Base-by-base conservation (phyloP, 257 asterid genomes). In the Solanum pennellii region DNA sequence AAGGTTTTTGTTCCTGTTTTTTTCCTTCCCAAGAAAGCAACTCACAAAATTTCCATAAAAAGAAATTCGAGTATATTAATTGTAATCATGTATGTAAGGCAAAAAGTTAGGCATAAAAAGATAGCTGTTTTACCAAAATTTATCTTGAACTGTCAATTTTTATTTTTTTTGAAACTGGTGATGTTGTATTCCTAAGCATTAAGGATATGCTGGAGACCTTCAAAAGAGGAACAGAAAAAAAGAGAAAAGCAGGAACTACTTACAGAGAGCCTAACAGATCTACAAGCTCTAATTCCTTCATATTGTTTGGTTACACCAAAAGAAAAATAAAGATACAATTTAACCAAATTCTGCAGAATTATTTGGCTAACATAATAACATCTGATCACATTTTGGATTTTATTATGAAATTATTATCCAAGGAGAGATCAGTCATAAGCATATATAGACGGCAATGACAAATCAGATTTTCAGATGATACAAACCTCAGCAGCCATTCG, bases 401-500 rank as follows among this genome's bases (percentile, higher is more conserved):
- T 79, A 79, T 79, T 44, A 47, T 47, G 21, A 10, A 49, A 52
- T 29, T 49, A 82, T 49, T 13, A 82, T 20, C 13, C 52, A 45
- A 49, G 16, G 45, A 82, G 85, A 49, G 35, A 62, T 49, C 35
- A 82, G 85, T 11, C 69, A 49, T 82, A 49, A 10, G 85, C 71
- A 31, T 42, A 82, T 31, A 31, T 49, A 82, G 31, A 82, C 7
- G 3, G 13, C 68, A 20, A 56, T 27, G 47, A 74, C 68, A 41
- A 75, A 39, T 2, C 69, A 47, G 84, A 72, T 72, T 31, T 65
- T 73, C 74, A 73, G 84, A 45, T 15, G 86, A 89, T 62, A 75
- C 90, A 35, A 75, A 94, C 96, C 94, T 92, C 96, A 89, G 91
- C 89, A 6, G 93, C 96, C 94, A 94, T 94, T 71, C 92, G 90